phyloP scores from a whole-genome alignment of 495 filamentous ascomycete genomes.

The Xylaria intraflava region DNA sequence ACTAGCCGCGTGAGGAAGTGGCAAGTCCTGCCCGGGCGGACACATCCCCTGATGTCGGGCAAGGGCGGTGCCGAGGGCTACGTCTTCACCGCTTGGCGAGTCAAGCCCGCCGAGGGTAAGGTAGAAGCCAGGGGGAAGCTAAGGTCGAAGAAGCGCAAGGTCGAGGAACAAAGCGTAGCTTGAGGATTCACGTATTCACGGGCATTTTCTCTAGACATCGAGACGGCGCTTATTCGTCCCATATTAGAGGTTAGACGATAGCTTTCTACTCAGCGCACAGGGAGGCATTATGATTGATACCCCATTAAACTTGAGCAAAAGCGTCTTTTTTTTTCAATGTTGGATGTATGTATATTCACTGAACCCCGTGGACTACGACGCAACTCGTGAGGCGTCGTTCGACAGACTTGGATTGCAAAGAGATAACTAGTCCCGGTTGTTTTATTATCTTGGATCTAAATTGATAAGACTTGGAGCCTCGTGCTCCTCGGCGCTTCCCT shows the following conservation, averaged over 20 bases:
- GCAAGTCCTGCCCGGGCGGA: conserved; percentile 88
- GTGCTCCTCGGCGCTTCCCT: neutral
- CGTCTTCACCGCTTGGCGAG: conserved; percentile 75
- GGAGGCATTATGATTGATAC: conserved; percentile 2
- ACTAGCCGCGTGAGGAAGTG: conserved; percentile 65
- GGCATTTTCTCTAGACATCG: neutral
- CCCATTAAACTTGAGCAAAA: neutral
- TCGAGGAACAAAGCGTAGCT: conserved; percentile 13
- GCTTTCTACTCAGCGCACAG: neutral
- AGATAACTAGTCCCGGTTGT: neutral
- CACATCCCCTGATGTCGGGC: conserved; percentile 88
- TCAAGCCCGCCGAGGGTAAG: conserved; percentile 67
- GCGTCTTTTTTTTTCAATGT: neutral
- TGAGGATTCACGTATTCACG: neutral
- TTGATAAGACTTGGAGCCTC: neutral
- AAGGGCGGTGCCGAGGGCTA: conserved; percentile 86
- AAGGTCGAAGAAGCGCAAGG: conserved; percentile 56
- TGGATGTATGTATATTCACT: neutral
- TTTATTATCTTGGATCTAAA: no score
- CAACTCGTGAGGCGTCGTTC: neutral
- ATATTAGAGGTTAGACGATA: neutral
- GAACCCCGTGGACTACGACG: neutral
- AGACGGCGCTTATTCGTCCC: neutral
- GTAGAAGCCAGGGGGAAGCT: conserved; percentile 76
- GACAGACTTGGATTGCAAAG: neutral